Base-by-base conservation (phyloP, 257 asterid genomes). In the Anisodus tanguticus region DNA sequence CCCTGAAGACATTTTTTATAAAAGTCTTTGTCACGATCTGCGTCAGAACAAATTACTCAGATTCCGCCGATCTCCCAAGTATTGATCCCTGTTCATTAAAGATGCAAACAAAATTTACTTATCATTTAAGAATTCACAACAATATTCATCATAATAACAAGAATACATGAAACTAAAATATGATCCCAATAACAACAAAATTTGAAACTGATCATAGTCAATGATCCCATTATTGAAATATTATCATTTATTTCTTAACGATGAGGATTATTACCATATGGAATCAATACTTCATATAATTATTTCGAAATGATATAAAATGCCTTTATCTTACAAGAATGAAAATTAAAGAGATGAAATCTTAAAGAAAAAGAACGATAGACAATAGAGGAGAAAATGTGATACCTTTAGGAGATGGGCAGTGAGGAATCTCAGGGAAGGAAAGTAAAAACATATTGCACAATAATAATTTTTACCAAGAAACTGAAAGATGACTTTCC, bases 341-440 rank as follows among this genome's bases (percentile, higher is more conserved):
- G 8, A 69, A 63, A n/a, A 22, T 76, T 76, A 51, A 63, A 39
- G 4, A 51, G 16, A 72, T 81, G 84, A 82, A 82, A 70, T 4
- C 11, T 13, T 35, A 4, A 37, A 66, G 59, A 41, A 17, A 22
- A 31, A 83, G 5, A 53, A 12, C 64, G 9, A 37, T 10, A 68
- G 8, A 10, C 13, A 37, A 2, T 47, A 43, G 66, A 68, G 17
- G 66, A 49, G 51, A 58, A 78, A 45, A 67, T 54, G 16, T 82
- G 80, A 31, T 22, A 83, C 86, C 85, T 83, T 45, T 59, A 72
- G 86, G 94, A 90, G 92, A 90, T 86, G 85, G 94, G 93, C 88
- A 88, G 89, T 88, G 79, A 68, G 78, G 72, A 83, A 83, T 90
- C 70, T 71, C 87, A 68, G 87, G 89, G 35, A 76, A 86, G 67